Evolutionary conservation across 23 red algal species (phyloP).

Genomic region (Gracilaria caudata): DNA sequence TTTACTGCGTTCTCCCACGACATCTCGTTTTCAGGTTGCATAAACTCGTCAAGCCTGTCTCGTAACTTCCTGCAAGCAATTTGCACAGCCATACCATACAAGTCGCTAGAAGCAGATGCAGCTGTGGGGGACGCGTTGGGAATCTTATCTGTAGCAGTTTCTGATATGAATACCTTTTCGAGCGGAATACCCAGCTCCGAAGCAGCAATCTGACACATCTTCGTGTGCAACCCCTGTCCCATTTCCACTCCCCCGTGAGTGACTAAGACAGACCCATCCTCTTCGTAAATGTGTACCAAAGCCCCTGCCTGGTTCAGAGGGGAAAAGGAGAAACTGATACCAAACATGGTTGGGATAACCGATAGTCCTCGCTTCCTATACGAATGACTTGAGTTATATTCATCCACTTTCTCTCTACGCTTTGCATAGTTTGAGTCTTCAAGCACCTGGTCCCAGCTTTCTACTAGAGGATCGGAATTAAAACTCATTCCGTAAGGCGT

Average conservation of each 20-base stretch:
- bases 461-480: slow-evolving; percentile 25
- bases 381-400: slow-evolving; percentile 56
- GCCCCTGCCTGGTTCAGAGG: slow-evolving; percentile 85
- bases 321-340: slow-evolving; percentile 80
- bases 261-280: slow-evolving; percentile 83
- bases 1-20: slow-evolving; percentile 64
- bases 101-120: slow-evolving; percentile 78
- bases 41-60: not conserved
- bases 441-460: slow-evolving; percentile 66
- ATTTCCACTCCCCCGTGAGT: slow-evolving; percentile 89
- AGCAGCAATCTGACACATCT: slow-evolving; percentile 79
- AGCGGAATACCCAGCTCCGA: slow-evolving; percentile 67
- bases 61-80: slow-evolving; percentile 10
- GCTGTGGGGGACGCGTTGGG: slow-evolving; percentile 87
- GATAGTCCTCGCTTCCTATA: slow-evolving; percentile 80
- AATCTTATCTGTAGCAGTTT: slow-evolving; percentile 91
- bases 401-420: slow-evolving; percentile 31
- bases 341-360: slow-evolving; percentile 83
- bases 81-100: slow-evolving; percentile 88
- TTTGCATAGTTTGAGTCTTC: slow-evolving; percentile 24
- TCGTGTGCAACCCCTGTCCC: slow-evolving; percentile 84
- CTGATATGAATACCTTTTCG: slow-evolving; percentile 75
- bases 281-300: slow-evolving; percentile 77
- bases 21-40: not conserved
- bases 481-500: slow-evolving; percentile 77